Base-by-base conservation (phyloP, 768 basidiomycete species). In the Macrolepiota fuliginosa region DNA sequence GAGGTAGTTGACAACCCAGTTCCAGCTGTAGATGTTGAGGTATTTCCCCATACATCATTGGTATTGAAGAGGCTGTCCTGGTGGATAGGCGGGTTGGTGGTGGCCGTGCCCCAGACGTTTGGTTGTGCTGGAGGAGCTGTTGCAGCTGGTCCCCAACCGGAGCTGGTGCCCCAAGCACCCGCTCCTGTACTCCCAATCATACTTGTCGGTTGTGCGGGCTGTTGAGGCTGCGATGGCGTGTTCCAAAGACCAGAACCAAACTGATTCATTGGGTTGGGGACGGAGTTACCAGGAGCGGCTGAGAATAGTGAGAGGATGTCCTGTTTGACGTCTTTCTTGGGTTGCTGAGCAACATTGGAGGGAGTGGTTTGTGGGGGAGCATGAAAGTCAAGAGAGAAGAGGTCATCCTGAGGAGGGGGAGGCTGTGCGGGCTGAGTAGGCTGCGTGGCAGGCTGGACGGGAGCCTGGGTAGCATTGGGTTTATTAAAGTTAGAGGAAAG, bases 361-460 rank as follows among this genome's bases (percentile, higher is more conserved):
- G 65, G 35, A 17, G 62, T 22, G 50, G 36, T 47, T 5, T 58
- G 42, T 6, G 62, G 24, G 39, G 90, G 86, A 1, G 86, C 78
- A 66, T 90, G 89, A 73, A 96, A 96, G 72, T 96, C 93, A 58
- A 96, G 86, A 27, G 88, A 84, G 71, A 96, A 95, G 7, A 96
- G 76, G 67, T 91, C 90, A 63, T 89, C 82, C 61, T 79, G 73
- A 12, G 81, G 72, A 11, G 78, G 69, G 54, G 70, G 64, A 17
- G 71, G 67, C 27, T 74, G 72, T 46, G 22, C 40, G 6, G 65
- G 50, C 4, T 62, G 51, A 37, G 52, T 22, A 11, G 73, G 63
- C 19, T 76, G 72, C 24, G 72, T 66, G 40, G 68, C 64, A 54
- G 72, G 71, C n/a, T 70, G 74, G 15, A 68, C 54, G 35, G 71